A percentile compares a stretch with the other conserved stretches of the same genome.
These are phyloP conservation scores for Podospora didyma DNA, from an alignment of 495 filamentous ascomycete species.

Conservation along the genomic window DNA sequence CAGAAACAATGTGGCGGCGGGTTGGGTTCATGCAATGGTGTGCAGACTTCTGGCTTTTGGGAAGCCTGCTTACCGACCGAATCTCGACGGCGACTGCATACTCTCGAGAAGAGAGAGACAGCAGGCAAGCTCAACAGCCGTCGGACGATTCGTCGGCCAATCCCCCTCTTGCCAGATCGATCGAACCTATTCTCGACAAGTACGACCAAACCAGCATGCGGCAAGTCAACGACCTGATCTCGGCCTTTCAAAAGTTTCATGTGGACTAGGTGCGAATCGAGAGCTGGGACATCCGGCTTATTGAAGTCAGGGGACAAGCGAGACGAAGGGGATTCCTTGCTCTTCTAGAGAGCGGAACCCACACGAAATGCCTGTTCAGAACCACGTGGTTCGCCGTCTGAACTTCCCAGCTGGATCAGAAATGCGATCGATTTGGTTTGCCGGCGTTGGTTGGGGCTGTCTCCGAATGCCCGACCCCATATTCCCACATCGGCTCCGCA, in stretches of 20 bases:
- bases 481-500: slow-evolving; percentile 22
- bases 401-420: slow-evolving; percentile 5
- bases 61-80: slow-evolving; percentile 23
- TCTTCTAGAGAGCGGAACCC: too few relatives aligned
- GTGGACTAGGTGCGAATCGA: slow-evolving; percentile 9
- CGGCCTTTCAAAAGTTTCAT: slow-evolving; percentile 22
- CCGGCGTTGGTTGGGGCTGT: neutral
- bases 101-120: neutral
- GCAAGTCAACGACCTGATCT: slow-evolving; percentile 31
- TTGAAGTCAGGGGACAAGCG: too few relatives aligned
- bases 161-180: slow-evolving; percentile 1
- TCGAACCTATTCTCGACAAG: slow-evolving; percentile 26
- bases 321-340: too few relatives aligned
- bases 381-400: too few relatives aligned
- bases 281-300: neutral
- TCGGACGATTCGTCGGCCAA: neutral
- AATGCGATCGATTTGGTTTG: slow-evolving; percentile 3
- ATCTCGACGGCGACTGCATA: slow-evolving; percentile 8
- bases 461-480: neutral
- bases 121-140: neutral
- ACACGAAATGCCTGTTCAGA: too few relatives aligned
- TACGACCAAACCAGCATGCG: slow-evolving; percentile 34
- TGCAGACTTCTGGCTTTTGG: slow-evolving; percentile 28
- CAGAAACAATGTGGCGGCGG: slow-evolving; percentile 24
- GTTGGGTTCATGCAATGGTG: slow-evolving; percentile 25